Conservation (phyloP, 2,329 filamentous ascomycete genomes). For the Penicillium capsulatum region DNA sequence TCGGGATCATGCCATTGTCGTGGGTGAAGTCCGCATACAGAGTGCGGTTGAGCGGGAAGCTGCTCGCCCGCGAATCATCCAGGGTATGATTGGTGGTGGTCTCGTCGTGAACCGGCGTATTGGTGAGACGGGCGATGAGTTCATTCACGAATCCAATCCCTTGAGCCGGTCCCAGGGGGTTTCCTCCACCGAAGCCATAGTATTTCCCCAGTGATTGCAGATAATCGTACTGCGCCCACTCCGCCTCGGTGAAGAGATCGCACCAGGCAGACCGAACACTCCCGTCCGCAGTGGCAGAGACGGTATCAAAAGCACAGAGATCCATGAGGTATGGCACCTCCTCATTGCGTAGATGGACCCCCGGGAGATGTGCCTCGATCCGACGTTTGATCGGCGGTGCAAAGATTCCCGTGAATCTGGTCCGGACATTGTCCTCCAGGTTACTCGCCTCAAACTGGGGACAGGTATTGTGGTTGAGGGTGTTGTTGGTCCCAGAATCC, state of each 20-base stretch:
- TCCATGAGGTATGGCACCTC: slow-evolving; percentile 78
- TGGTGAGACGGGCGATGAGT: slow-evolving; percentile 74
- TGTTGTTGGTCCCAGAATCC: slow-evolving; percentile 66
- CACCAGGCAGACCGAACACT: slow-evolving; percentile 67
- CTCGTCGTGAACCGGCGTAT: slow-evolving; percentile 60
- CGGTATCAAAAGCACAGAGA: slow-evolving; percentile 77
- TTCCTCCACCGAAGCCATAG: slow-evolving; percentile 75
- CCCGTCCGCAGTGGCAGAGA: slow-evolving; percentile 54
- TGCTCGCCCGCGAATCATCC: slow-evolving; percentile 48
- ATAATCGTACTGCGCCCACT: slow-evolving; percentile 80
- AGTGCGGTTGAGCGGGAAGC: slow-evolving; percentile 66
- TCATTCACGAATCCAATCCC: slow-evolving; percentile 87
- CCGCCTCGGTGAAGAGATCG: slow-evolving; percentile 63
- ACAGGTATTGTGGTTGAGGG: slow-evolving; percentile 71
- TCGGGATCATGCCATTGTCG: slow-evolving; percentile 77
- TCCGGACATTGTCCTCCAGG: slow-evolving; percentile 45
- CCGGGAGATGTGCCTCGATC: slow-evolving; percentile 64
- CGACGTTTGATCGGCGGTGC: slow-evolving; percentile 50
- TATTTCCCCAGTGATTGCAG: slow-evolving; percentile 75
- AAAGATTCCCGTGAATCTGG: slow-evolving; percentile 60
- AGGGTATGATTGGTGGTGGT: slow-evolving; percentile 77
- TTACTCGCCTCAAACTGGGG: slow-evolving; percentile 61
- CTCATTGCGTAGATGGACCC: slow-evolving; percentile 58
- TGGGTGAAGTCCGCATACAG: slow-evolving; percentile 90
- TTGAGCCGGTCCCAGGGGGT: slow-evolving; percentile 74